Base-by-base conservation (phyloP, 805 yeast species). In the Candida vaughaniae region DNA sequence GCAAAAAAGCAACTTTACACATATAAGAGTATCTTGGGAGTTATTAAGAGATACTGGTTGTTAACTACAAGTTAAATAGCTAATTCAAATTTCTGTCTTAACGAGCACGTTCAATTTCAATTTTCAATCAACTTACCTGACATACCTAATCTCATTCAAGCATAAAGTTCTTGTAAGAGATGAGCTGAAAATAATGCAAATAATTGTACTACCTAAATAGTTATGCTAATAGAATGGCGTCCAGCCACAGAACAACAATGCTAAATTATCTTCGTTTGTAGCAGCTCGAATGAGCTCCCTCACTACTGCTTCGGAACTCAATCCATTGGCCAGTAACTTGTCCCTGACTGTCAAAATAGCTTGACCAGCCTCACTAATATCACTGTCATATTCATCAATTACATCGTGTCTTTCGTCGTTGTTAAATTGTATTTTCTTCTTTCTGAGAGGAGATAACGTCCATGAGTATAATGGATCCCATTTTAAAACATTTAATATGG, bases 391-490 rank as follows among this genome's bases (percentile, higher is more conserved):
- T 25, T 45, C 42, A 14, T 36, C 16, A 4, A 27, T 12, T 17
- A 36, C 29, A 15, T 36, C 37, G 3, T 7, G 23, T n/a, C 36
- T 39, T 16, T 52, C 58, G 4, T 57, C 65, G 20, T 66, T 74
- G 6, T 17, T 23, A 5, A 18, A n/a, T 48, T 80, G 85, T 12
- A 81, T 55, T 44, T 69, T 74, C 45, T 71, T 71, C 51, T 70
- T 74, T 37, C 83, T 58, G 12, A 87, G 59, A 1, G 95, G 95
- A 0, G 96, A 85, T 31, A 89, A 67, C 0, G 85, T 78, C 98
- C 99, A 93, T 1, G 87, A 75, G 52, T 91, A 90, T 38, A 93
- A 69, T 0, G 99, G 97, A 68, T 93, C 99, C 74, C 93, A 88
- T 49, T 82, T 71, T 45, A 93, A 62, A 4, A 91, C 95, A 50